These are phyloP conservation scores for Claviceps monticola DNA, from an alignment of 2,329 filamentous ascomycete species.

Conservation along the genomic window DNA sequence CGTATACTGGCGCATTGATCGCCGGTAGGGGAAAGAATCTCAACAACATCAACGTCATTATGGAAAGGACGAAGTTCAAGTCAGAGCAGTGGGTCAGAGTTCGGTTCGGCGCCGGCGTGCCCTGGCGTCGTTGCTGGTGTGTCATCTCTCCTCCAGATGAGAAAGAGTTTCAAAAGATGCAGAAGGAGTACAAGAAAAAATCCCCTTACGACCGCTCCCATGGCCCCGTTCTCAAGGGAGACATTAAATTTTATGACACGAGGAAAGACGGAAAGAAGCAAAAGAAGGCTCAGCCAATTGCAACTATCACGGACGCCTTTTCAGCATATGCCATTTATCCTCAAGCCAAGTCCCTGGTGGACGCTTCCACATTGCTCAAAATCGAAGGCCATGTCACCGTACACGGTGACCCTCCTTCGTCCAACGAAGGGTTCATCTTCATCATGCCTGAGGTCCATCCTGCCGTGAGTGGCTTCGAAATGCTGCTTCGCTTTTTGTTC, in stretches of 20 bases:
- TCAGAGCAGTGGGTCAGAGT: constrained; percentile 92
- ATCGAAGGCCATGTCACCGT: constrained; percentile 84
- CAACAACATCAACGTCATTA: constrained; percentile 81
- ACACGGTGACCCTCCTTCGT: constrained; percentile 62
- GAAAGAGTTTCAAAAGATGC: constrained; percentile 73
- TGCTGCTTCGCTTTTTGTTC: constrained; percentile 84
- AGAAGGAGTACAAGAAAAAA: constrained; percentile 70
- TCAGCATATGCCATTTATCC: constrained; percentile 93
- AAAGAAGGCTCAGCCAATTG: constrained; percentile 82
- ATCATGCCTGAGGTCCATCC: constrained; percentile 91
- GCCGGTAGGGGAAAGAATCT: constrained; percentile 82
- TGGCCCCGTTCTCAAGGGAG: constrained; percentile 58
- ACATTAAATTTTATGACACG: constrained; percentile 90
- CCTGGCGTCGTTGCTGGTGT: constrained; percentile 95
- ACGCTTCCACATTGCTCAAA: constrained; percentile 88
- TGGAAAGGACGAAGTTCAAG: constrained; percentile 64
- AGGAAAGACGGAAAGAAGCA: constrained; percentile 63
- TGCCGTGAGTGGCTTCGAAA: constrained; percentile 89
- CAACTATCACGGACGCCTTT: constrained; percentile 80
- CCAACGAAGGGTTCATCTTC: constrained; percentile 88
- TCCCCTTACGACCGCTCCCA: constrained; percentile 68
- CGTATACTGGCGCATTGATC: constrained; percentile 90
- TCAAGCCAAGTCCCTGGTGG: constrained; percentile 83
- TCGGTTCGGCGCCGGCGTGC: constrained; percentile 86
- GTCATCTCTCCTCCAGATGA: constrained; percentile 86